Conservation (phyloP, 2,329 filamentous ascomycete genomes). For the Aureobasidium sp. region DNA sequence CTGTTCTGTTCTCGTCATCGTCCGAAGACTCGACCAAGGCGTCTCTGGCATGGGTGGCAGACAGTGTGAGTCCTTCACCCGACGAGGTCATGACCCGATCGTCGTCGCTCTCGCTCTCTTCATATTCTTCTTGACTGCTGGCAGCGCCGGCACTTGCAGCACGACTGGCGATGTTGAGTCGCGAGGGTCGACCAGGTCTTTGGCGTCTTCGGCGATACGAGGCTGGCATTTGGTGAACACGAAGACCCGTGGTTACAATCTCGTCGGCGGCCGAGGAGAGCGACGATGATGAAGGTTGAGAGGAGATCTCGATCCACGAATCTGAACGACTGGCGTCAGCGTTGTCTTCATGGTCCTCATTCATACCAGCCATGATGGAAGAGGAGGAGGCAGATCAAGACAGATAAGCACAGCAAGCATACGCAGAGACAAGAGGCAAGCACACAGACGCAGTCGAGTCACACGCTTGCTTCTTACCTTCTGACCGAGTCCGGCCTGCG, state of each 20-base stretch:
- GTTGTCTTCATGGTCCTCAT: background rate
- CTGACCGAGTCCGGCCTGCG: constrained; percentile 13
- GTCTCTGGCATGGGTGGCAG: constrained; percentile 1
- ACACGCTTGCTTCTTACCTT: constrained; percentile 14
- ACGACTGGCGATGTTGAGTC: constrained; percentile 34
- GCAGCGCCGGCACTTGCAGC: constrained; percentile 38
- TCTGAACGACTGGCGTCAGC: constrained; percentile 46
- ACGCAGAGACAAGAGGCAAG: background rate
- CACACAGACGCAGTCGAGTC: background rate
- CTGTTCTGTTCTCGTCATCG: constrained; percentile 64
- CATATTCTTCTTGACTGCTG: constrained; percentile 90
- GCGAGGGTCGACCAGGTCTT: constrained; percentile 34
- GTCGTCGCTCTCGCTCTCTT: constrained; percentile 85
- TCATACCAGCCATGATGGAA: background rate
- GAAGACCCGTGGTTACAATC: constrained; percentile 81
- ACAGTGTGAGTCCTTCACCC: constrained; percentile 42
- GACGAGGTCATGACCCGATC: constrained; percentile 61
- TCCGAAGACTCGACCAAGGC: constrained; percentile 30
- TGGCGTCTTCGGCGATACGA: constrained; percentile 47
- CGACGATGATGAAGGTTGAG: constrained; percentile 87
- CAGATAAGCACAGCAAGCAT: background rate
- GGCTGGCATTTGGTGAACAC: constrained; percentile 59
- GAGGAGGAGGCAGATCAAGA: background rate
- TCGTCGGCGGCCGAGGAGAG: constrained; percentile 78
- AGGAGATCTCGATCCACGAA: constrained; percentile 93